Conservation (phyloP, 148 eudicot species). For the Camellia lanceoleosa region DNA sequence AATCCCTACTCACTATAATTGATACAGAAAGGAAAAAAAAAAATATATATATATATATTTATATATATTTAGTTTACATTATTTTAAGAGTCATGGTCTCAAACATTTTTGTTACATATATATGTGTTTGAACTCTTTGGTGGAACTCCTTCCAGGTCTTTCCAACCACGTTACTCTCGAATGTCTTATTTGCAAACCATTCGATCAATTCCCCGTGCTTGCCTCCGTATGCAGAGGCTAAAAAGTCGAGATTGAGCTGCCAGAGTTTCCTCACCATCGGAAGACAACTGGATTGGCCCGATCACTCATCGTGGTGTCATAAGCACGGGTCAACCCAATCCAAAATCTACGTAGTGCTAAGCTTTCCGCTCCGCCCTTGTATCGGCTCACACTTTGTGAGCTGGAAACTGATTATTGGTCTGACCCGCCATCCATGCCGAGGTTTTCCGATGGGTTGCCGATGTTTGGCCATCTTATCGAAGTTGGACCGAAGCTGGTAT, state of each 20-base stretch:
- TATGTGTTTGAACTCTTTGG: background rate
- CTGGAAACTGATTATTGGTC: conserved; percentile 49
- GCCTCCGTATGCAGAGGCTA: conserved; percentile 46
- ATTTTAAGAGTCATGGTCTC: no score
- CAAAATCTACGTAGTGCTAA: conserved; percentile 10
- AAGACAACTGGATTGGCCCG: conserved; percentile 16
- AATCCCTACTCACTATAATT: no score
- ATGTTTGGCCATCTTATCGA: conserved; percentile 61
- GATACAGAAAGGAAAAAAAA: no score
- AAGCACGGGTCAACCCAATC: conserved; percentile 35
- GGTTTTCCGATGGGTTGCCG: conserved; percentile 50
- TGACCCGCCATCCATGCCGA: conserved; percentile 43
- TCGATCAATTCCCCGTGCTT: conserved; percentile 37
- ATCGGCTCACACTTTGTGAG: conserved; percentile 47
- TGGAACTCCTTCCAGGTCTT: conserved; percentile 67
- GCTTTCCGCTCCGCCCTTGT: conserved; percentile 25
- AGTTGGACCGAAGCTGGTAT: conserved; percentile 52
- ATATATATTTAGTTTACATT: no score
- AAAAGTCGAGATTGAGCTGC: conserved; percentile 13
- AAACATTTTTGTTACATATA: no score
- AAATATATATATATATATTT: no score
- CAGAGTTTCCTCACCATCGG: no score
- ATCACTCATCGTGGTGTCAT: conserved; percentile 48
- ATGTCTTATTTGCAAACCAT: conserved; percentile 48
- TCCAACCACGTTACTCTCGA: conserved; percentile 15